Evolutionary conservation across 306 rosid species (phyloP), one percentile per base, ranked within the genome.

Genomic region (Trifolium pratense): DNA sequence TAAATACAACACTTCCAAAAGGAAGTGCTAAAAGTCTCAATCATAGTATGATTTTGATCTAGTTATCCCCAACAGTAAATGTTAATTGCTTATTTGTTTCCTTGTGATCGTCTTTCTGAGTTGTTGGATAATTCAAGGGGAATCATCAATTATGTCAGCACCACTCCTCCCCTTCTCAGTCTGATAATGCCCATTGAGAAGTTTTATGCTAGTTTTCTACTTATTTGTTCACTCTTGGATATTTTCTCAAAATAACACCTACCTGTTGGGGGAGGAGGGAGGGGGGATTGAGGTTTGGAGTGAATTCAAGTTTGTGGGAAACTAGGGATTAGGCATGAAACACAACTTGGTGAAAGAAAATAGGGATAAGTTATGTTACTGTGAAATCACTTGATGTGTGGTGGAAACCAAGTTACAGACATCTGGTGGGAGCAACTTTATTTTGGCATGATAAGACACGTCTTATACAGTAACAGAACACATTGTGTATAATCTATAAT

Each of bases 361-460:
- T 57, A 48, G 16, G 37, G 21, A 3, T 1, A 18, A 14, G 11
- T n/a, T n/a, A n/a, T n/a, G n/a, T n/a, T n/a, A 29, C 32, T 52
- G 42, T 46, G 63, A 46, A 34, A 68, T 29, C 16, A 36, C 65
- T 46, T 49, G 36, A 60, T 68, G 65, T 61, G 15, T 60, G 16
- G 7, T 25, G 23, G 46, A 67, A 76, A 76, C 25, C 51, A 57
- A 15, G 69, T 68, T 31, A 48, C 18, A n/a, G 56, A 39, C 32
- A 40, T 73, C 43, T 16, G 32, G 5, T 32, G 56, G 31, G 73
- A 40, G 31, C 56, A 64, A 10, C 61, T 40, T 61, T 4, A 37
- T 70, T 70, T 70, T 70, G 49, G 20, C 25, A 15, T 55, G 68
- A 26, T 43, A 29, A 67, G 58, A 58, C 21, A 62, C 75, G 21